A percentile compares a stretch with the other conserved stretches of the same genome.
Evolutionary conservation across 768 basidiomycete genomes (phyloP).

Genomic region (Suillus subluteus): DNA sequence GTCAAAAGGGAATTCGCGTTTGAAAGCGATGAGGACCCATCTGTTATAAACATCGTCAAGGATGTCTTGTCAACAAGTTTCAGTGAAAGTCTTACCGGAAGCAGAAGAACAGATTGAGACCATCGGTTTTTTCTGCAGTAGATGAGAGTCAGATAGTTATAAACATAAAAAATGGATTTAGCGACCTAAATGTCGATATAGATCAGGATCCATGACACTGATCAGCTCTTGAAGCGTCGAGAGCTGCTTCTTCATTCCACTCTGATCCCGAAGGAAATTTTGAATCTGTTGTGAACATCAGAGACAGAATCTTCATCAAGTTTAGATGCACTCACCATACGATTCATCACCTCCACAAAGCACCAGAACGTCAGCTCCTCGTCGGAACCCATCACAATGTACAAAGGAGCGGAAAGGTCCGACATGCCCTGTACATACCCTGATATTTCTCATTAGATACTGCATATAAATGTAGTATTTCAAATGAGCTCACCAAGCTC

Average conservation of each 20-base stretch:
- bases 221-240: conserved; percentile 89
- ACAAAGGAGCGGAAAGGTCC: conserved; percentile 91
- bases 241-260: conserved; percentile 96
- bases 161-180: neutral
- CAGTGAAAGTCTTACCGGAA: conserved; percentile 68
- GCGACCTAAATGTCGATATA: conserved; percentile 87
- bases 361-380: conserved; percentile 96
- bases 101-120: conserved; percentile 95
- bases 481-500: conserved; percentile 66
- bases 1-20: conserved; percentile 94
- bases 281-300: conserved; percentile 61
- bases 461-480: neutral
- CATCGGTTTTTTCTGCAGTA: conserved; percentile 79
- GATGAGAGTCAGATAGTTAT: conserved; percentile 5
- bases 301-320: conserved; percentile 2
- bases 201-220: conserved; percentile 91
- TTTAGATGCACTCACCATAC: conserved; percentile 68
- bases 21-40: conserved; percentile 92
- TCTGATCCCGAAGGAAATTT: conserved; percentile 96
- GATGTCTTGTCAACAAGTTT: neutral
- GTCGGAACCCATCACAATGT: conserved; percentile 87
- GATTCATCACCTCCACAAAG: conserved; percentile 92
- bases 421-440: conserved; percentile 99
- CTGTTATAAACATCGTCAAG: conserved; percentile 39
- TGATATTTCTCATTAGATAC: conserved; percentile 32